These are phyloP conservation scores for Penicillium alfredii DNA, from an alignment of 495 filamentous ascomycete genomes.

Conservation along the genomic window DNA sequence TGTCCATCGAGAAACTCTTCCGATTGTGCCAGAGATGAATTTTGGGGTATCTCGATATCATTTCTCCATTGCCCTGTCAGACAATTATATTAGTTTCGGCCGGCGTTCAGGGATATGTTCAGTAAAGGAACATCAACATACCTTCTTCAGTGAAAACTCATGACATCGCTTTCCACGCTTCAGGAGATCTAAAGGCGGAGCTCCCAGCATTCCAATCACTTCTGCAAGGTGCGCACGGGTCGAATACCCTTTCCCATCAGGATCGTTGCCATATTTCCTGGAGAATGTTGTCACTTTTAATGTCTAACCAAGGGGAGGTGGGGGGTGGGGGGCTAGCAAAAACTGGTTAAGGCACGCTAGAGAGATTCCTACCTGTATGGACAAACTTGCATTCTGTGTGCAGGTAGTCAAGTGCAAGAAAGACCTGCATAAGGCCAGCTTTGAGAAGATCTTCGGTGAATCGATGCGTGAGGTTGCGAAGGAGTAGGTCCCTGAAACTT, in stretches of 20 bases:
- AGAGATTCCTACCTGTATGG: constrained; percentile 28
- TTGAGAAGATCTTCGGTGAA: constrained; percentile 29
- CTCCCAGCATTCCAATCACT: constrained; percentile 40
- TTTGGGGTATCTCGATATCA: constrained; percentile 22
- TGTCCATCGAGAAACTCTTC: constrained; percentile 30
- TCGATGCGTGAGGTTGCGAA: constrained; percentile 23
- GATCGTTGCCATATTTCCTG: constrained; percentile 38
- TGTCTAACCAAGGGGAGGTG: too few species aligned
- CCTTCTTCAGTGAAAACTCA: constrained; percentile 36
- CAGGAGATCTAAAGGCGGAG: constrained; percentile 39
- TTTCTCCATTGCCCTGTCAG: constrained; percentile 29
- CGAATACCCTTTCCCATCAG: constrained; percentile 35
- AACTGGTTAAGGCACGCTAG: constrained; percentile 11
- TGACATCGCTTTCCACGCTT: constrained; percentile 26
- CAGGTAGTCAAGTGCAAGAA: constrained; percentile 41
- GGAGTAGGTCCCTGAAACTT: constrained; percentile 31
- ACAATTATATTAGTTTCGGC: constrained; percentile 9
- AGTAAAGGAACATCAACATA: constrained; percentile 12
- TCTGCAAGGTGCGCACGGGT: constrained; percentile 43
- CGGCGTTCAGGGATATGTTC: background rate
- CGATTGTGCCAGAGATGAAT: constrained; percentile 23
- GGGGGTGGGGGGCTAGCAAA: too few species aligned
- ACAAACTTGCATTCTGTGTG: constrained; percentile 47
- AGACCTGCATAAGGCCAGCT: constrained; percentile 25
- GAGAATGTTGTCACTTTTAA: constrained; percentile 41